Conservation (phyloP, 805 yeast species). For the Candida insectalens region DNA sequence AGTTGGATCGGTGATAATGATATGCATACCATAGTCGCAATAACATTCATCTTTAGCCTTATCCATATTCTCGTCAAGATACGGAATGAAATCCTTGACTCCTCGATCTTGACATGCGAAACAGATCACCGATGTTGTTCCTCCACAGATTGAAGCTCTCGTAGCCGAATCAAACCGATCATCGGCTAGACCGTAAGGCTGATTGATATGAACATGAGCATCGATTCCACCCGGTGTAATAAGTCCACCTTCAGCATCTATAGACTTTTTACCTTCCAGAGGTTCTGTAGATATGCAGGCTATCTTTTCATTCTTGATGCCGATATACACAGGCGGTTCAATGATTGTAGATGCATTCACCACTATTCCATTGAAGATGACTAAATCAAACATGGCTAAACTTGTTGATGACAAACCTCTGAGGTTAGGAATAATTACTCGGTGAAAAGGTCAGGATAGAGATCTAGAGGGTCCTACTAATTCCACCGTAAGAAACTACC, state of each 20-base stretch:
- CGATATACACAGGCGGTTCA: constrained; percentile 27
- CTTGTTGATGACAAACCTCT: too few relatives aligned
- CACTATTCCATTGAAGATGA: constrained; percentile 22
- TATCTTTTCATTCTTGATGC: constrained; percentile 20
- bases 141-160: constrained; percentile 38
- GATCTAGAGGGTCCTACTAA: too few relatives aligned
- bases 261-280: constrained; percentile 8
- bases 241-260: constrained; percentile 37
- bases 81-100: constrained; percentile 15
- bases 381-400: too few relatives aligned
- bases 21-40: constrained; percentile 41
- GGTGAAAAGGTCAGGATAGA: too few relatives aligned
- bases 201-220: constrained; percentile 39
- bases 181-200: constrained; percentile 30
- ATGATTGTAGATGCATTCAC: constrained; percentile 23
- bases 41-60: constrained; percentile 26
- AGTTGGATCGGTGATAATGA: constrained; percentile 26
- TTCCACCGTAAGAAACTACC: too few relatives aligned
- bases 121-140: constrained; percentile 37
- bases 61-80: constrained; percentile 11
- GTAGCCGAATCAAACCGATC: constrained; percentile 37
- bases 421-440: too few relatives aligned
- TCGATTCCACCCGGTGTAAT: constrained; percentile 46
- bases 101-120: constrained; percentile 36
- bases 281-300: constrained; percentile 12